Evolutionary conservation across 371 early-diverging fungal species (phyloP), one percentile per base, ranked within the genome.

Genomic region (Rhizomucor miehei): DNA sequence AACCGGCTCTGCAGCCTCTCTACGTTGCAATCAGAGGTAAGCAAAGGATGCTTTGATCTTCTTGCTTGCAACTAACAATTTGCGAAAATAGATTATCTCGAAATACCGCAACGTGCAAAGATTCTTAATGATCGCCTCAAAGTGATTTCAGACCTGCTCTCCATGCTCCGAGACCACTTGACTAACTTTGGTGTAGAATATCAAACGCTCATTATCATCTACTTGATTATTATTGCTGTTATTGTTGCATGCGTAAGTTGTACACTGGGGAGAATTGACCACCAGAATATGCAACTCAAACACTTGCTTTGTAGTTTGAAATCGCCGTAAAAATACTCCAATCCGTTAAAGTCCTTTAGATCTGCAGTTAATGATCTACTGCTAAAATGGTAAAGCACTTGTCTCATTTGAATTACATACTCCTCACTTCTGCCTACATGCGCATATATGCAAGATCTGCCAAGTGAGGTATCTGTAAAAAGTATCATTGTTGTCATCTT

Each of bases 21-120:
- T 81, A 79, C 48, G 65, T 66, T 48, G 79, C 79, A 6, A 77
- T 77, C 14, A 41, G 75, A 67, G 66, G 71, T 65, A 66, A 29
- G 29, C 29, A 8, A 29, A 29, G 8, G 29, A 29, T n/a, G n/a
- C n/a, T n/a, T n/a, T n/a, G n/a, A n/a, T n/a, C n/a, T n/a, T n/a
- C n/a, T n/a, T n/a, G n/a, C n/a, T n/a, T n/a, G n/a, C n/a, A n/a
- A n/a, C n/a, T n/a, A n/a, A n/a, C n/a, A n/a, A n/a, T n/a, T n/a
- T n/a, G n/a, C n/a, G n/a, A n/a, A n/a, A n/a, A n/a, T 65, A 74
- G 80, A 75, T 24, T 85, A 85, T 57, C 70, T 92, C 10, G 94
- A 93, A 61, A 89, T 93, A 52, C 78, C 87, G 21, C 92, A 92
- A 60, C 81, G 93, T 12, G 86, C 85, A n/a, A 86, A 91, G 56